Conservation (phyloP, 108 stramenopile genomes). For the Licmophora abbreviata region DNA sequence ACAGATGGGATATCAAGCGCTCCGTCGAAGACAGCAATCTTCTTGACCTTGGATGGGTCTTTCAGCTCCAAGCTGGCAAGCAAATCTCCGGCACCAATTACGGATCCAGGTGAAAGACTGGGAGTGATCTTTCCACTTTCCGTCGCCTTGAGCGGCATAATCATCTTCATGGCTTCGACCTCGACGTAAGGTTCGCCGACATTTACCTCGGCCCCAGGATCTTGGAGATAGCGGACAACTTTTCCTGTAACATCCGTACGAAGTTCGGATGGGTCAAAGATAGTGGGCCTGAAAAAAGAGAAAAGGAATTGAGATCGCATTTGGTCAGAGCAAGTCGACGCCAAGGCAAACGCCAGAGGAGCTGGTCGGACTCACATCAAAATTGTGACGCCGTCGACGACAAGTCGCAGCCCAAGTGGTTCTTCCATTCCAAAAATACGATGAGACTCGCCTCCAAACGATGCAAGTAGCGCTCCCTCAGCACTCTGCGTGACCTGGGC, state of each 20-base stretch:
- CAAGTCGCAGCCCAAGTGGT: constrained; percentile 90
- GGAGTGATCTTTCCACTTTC: constrained; percentile 93
- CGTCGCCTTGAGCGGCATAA: constrained; percentile 91
- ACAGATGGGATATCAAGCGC: constrained; percentile 50
- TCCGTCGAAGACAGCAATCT: constrained; percentile 79
- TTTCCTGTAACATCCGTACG: constrained; percentile 97
- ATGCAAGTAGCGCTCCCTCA: constrained; percentile 90
- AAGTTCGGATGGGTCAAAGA: constrained; percentile 95
- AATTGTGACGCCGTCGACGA: constrained; percentile 74
- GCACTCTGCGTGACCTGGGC: constrained; percentile 72
- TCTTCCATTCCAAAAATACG: constrained; percentile 92
- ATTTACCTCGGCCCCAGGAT: constrained; percentile 83
- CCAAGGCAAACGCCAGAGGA: not conserved
- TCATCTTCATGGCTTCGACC: constrained; percentile 96
- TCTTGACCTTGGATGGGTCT: constrained; percentile 94
- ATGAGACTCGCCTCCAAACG: constrained; percentile 87
- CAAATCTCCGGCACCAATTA: constrained; percentile 93
- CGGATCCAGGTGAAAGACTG: constrained; percentile 87
- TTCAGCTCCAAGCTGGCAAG: constrained; percentile 90
- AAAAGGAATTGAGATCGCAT: constrained; percentile 16
- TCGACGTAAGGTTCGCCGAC: constrained; percentile 91
- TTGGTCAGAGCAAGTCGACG: not conserved
- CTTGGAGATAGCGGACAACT: constrained; percentile 96
- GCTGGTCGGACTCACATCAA: no score
- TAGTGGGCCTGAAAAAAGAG: no score